Base-by-base conservation (phyloP, 805 yeast species). In the Kazachstania africana region DNA sequence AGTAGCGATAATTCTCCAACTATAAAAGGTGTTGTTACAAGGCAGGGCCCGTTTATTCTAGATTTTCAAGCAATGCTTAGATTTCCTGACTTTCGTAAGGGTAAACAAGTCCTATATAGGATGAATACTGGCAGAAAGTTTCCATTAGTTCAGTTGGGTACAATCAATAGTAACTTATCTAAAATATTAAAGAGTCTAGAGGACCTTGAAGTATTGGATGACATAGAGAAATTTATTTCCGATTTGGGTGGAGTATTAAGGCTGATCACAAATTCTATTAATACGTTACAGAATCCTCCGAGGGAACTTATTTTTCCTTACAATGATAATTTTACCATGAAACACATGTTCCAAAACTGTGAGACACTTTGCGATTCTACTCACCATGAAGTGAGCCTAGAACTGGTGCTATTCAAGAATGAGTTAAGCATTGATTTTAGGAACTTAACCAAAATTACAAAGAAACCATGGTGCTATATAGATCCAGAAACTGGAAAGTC, bases 391-490 rank as follows among this genome's bases (percentile, higher is more conserved):
- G 29, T 75, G 4, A 57, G 76, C 3, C 47, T 78, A 26, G 88
- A 79, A 43, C 43, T 77, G 17, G 69, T 68, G 33, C 55, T 78
- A 15, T 62, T 66, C 38, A 77, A 73, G 48, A 73, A 77, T 14
- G 85, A 79, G 43, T 48, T 78, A 3, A 63, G 76, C 16, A 52
- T 77, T 5, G 85, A 78, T 33, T 53, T 76, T 35, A 69, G 72
- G 44, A 65, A 66, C 31, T 46, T 78, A 23, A 59, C 55, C 21
- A 54, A 54, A 15, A 65, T 78, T 6, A 63, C 63, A 0, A 72
- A 68, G 37, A 61, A 59, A 35, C 87, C 87, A 1, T 79, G 87
- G 87, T 57, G 68, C 36, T 55, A 63, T 4, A 63, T 75, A 5
- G 68, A 73, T 35, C 55, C 57, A 6, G 32, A 45, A 4, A 45